Evolutionary conservation across 768 basidiomycete species (phyloP).

Genomic region (Serendipita vermifera): DNA sequence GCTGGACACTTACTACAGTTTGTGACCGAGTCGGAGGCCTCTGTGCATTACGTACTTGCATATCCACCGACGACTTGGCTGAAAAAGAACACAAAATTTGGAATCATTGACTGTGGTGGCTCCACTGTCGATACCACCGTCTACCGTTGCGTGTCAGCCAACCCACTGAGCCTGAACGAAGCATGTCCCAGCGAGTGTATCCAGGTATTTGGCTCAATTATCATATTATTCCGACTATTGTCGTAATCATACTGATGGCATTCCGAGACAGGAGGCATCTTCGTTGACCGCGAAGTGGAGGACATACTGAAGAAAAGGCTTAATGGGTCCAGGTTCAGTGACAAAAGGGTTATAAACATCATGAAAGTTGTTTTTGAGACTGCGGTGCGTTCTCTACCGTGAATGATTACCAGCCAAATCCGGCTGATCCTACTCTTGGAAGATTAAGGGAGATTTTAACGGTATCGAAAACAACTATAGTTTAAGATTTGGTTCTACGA

Average conservation of each 20-base stretch:
- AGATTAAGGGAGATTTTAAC: neutral
- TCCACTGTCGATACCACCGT: conserved; percentile 8
- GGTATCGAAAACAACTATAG: neutral
- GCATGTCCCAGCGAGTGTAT: conserved; percentile 1
- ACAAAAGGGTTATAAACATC: neutral
- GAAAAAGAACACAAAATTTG: neutral
- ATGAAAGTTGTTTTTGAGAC: neutral
- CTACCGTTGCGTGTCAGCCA: neutral
- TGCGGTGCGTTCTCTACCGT: neutral
- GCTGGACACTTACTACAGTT: neutral
- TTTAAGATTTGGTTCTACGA: neutral
- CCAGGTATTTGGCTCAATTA: neutral
- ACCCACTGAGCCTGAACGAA: neutral
- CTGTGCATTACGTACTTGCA: conserved; percentile 8
- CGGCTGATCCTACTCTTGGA: too few species aligned
- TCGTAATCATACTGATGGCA: neutral
- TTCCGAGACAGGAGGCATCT: neutral
- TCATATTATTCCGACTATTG: neutral
- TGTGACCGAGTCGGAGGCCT: conserved; percentile 9
- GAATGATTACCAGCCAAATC: too few species aligned
- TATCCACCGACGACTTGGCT: neutral
- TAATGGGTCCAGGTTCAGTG: neutral
- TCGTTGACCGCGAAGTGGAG: neutral
- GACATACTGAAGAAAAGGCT: neutral
- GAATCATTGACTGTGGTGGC: too few species aligned